These are phyloP conservation scores for Hypoxylon trugodes DNA, from an alignment of 495 filamentous ascomycete species.

Conservation along the genomic window DNA sequence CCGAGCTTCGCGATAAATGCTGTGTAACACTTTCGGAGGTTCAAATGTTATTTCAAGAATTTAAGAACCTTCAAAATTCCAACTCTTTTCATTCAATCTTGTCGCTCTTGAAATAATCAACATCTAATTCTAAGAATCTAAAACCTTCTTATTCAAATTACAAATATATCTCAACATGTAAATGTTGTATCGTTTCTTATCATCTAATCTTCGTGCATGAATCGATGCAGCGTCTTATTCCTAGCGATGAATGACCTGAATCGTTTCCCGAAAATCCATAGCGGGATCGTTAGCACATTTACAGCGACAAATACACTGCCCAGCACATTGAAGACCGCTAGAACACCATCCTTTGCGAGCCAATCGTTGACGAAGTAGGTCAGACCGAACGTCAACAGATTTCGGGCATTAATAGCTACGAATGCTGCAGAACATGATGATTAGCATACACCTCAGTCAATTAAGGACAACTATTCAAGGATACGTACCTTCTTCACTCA, in stretches of 20 bases:
- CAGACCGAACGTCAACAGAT: slow-evolving; percentile 61
- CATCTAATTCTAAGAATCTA: no score
- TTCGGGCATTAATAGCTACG: slow-evolving; percentile 64
- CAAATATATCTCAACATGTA: background rate
- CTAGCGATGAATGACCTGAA: slow-evolving; percentile 55
- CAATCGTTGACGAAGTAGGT: slow-evolving; percentile 64
- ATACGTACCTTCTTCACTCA: slow-evolving; percentile 56
- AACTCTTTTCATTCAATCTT: no score
- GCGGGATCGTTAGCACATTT: slow-evolving; percentile 58
- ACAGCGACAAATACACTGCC: slow-evolving; percentile 57
- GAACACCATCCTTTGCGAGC: slow-evolving; percentile 54
- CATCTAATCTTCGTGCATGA: slow-evolving; percentile 58
- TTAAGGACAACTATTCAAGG: background rate
- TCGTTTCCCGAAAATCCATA: slow-evolving; percentile 65
- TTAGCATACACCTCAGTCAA: slow-evolving; percentile 18
- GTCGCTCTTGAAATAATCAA: no score
- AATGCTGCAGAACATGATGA: slow-evolving; percentile 46
- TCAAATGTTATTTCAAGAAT: no score
- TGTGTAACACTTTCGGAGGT: no score
- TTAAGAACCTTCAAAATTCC: no score
- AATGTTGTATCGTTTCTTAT: no score
- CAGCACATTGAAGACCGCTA: slow-evolving; percentile 61
- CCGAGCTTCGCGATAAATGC: no score
- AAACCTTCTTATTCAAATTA: background rate
- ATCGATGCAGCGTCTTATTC: slow-evolving; percentile 54